phyloP scores from a whole-genome alignment of 2,329 filamentous ascomycete species.

The Nigrospora osmanthi region DNA sequence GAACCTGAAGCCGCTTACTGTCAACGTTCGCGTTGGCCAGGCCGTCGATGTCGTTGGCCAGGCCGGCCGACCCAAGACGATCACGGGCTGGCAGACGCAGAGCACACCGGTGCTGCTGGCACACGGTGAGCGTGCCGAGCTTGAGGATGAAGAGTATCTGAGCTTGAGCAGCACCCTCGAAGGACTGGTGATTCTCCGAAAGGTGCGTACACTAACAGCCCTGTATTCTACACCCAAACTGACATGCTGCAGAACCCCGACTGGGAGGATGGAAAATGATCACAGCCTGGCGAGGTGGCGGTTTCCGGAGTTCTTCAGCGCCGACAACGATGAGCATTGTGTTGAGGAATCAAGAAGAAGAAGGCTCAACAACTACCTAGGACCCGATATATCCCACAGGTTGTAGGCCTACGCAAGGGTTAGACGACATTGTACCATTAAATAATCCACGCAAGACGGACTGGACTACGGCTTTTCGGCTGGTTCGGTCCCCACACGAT shows the following conservation, averaged over 20 bases:
- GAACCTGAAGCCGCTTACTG: conserved; percentile 83
- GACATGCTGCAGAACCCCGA: conserved; percentile 39
- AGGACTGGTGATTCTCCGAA: conserved; percentile 90
- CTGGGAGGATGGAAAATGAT: conserved; percentile 42
- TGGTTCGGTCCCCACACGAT: too few relatives aligned
- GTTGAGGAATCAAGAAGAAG: neutral
- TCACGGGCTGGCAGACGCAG: conserved; percentile 98
- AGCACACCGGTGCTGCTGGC: conserved; percentile 93
- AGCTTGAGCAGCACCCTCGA: conserved; percentile 86
- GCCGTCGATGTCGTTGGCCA: conserved; percentile 97
- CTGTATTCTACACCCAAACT: neutral
- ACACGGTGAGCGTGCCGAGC: conserved; percentile 91
- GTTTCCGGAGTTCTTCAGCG: neutral
- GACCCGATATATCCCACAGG: neutral
- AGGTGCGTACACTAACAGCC: conserved; percentile 53
- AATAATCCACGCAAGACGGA: conserved; percentile 1
- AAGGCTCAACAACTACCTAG: neutral
- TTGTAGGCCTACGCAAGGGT: neutral
- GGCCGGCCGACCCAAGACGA: conserved; percentile 94
- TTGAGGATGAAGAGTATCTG: conserved; percentile 97
- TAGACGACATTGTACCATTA: conserved; percentile 1
- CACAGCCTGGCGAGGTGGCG: neutral
- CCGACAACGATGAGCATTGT: neutral
- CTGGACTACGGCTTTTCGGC: too few relatives aligned
- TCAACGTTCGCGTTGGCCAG: conserved; percentile 95